Conservation (phyloP, 2,329 filamentous ascomycete genomes). For the Pseudopithomyces maydicus region DNA sequence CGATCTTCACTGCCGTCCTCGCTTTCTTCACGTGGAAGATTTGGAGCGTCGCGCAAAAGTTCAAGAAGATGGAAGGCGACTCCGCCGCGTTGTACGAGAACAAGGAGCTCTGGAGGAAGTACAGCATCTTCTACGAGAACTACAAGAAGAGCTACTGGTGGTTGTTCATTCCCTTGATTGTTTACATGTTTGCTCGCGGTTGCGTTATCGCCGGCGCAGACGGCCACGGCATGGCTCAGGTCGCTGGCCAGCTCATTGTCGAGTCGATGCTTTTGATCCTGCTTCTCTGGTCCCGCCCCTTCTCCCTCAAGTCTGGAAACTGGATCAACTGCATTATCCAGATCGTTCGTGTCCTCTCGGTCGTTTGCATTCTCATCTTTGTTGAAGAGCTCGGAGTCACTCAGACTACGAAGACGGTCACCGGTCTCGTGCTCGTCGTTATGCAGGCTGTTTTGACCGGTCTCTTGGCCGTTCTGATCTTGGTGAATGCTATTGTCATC, state of each 20-base stretch:
- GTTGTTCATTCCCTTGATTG: conserved; percentile 86
- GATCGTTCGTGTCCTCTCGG: conserved; percentile 84
- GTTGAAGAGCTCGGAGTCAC: conserved; percentile 89
- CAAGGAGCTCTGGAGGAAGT: conserved; percentile 90
- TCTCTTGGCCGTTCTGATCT: conserved; percentile 82
- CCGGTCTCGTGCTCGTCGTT: conserved; percentile 90
- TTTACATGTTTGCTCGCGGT: conserved; percentile 91
- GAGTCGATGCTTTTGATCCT: conserved; percentile 80
- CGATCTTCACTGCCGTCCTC: conserved; percentile 79
- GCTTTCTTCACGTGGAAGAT: conserved; percentile 85
- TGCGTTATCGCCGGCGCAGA: conserved; percentile 83
- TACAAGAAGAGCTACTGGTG: conserved; percentile 97
- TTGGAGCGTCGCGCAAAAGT: conserved; percentile 72
- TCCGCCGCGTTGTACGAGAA: conserved; percentile 78
- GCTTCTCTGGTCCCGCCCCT: conserved; percentile 84
- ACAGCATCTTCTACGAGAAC: conserved; percentile 95
- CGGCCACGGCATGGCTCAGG: conserved; percentile 83
- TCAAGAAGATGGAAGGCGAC: conserved; percentile 78
- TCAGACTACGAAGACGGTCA: conserved; percentile 92
- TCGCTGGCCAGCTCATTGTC: conserved; percentile 77
- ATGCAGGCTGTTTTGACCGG: conserved; percentile 85
- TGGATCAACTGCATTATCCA: conserved; percentile 94
- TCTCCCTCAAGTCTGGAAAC: conserved; percentile 83
- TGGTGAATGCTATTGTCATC: conserved; percentile 83
- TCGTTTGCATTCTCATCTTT: conserved; percentile 88